Conservation (phyloP, 495 filamentous ascomycete genomes). For the Xylaria acuta region DNA sequence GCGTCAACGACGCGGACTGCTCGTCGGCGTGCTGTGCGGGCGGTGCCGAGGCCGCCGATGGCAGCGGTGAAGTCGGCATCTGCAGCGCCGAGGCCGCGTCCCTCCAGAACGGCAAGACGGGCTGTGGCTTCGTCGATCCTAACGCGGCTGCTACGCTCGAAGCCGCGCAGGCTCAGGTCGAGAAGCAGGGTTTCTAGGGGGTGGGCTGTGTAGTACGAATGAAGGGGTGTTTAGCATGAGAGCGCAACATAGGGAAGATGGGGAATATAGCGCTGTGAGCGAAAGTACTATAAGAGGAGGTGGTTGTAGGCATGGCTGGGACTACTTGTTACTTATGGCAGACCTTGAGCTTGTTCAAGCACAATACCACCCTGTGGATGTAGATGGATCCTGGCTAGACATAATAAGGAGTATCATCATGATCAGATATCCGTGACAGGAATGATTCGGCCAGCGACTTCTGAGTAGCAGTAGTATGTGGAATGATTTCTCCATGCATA, state of each 20-base stretch:
- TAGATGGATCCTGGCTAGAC: background rate
- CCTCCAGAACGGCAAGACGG: slow-evolving; percentile 52
- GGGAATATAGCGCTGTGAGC: background rate
- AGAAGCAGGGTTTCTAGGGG: slow-evolving; percentile 48
- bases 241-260: too few relatives aligned
- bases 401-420: background rate
- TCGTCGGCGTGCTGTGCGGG: slow-evolving; percentile 51
- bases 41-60: slow-evolving; percentile 33
- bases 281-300: background rate
- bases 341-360: background rate
- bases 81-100: slow-evolving; percentile 52
- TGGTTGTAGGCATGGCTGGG: background rate
- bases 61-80: slow-evolving; percentile 39
- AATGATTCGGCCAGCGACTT: background rate
- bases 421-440: background rate
- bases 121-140: slow-evolving; percentile 51
- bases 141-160: slow-evolving; percentile 48
- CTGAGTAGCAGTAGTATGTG: background rate
- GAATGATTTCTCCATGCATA: background rate
- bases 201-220: slow-evolving; percentile 1
- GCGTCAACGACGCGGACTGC: slow-evolving; percentile 54
- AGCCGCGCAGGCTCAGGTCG: slow-evolving; percentile 51
- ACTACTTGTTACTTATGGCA: background rate
- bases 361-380: background rate
- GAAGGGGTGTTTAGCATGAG: background rate